Evolutionary conservation across 2,329 filamentous ascomycete species (phyloP), one percentile per base, ranked within the genome.

Genomic region (Clarireedia monteithiana): DNA sequence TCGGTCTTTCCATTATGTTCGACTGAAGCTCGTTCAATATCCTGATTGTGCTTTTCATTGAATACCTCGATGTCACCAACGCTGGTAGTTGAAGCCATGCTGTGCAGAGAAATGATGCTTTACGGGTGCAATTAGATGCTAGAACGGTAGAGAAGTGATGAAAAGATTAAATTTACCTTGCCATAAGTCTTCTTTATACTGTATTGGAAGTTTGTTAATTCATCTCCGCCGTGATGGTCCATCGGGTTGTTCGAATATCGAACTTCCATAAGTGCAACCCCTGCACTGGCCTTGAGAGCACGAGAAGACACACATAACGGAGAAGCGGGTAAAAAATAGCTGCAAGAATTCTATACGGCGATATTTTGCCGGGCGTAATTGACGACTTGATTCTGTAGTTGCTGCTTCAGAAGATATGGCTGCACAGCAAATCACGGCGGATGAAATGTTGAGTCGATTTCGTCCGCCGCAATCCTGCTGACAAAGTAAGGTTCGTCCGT

Each of bases 1-100:
- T 80, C 0, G 76, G 76, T 7, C 66, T 79, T 3, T 73, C 10
- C 46, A 74, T 0, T 71, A 73, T 17, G 75, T 73, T 5, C 72
- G 70, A 0, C 67, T 69, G 3, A 74, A 77, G 40, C 69, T 48
- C 4, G 46, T 26, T 48, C 46, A 17, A 48, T 36, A 26, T 48
- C 46, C 14, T 17, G 46, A 27, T 48, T 26, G 12, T 48, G 46
- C 46, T 48, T 48, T 23, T 15, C 14, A 17, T 82, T 9, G 75
- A 76, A 58, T 74, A 73, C 55, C 17, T 48, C 24, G 24, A 23
- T 26, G 24, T 26, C 46, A 48, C 30, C 46, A 30, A 26, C 2
- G 24, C 46, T 15, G 46, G 26, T 27, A 30, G 6, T 30, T 17
- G 46, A 48, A 48, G 23, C 20, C 46, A 48, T 48, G 24, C 24